Evolutionary conservation across 1,284 basidiomycete genomes (phyloP).

Genomic region (Ceratorhiza oryzae-sativae): DNA sequence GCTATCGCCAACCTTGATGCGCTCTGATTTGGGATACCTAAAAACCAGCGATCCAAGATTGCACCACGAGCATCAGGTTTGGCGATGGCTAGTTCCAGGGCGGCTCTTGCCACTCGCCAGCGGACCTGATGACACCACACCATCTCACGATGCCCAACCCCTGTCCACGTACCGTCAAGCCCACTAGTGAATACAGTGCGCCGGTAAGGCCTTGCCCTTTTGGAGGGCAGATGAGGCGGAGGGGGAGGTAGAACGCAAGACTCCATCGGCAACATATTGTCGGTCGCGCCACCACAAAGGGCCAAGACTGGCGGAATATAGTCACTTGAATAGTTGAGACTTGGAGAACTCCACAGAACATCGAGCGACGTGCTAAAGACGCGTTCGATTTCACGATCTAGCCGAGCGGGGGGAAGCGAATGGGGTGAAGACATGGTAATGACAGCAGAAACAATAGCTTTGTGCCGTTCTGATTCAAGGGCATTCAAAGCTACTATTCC

Average conservation of each 20-base stretch:
- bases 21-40: not conserved
- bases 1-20: not conserved
- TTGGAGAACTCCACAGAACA: conserved; percentile 50
- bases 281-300: conserved; percentile 90
- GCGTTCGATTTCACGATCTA: conserved; percentile 78
- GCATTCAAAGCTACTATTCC: conserved; percentile 86
- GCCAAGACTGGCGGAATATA: conserved; percentile 71
- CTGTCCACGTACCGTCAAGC: conserved; percentile 90
- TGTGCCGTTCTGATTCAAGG: conserved; percentile 62
- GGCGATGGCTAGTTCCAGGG: conserved; percentile 68
- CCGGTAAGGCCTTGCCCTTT: conserved; percentile 54
- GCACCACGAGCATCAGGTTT: not conserved
- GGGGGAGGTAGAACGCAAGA: conserved; percentile 72
- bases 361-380: conserved; percentile 50
- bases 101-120: conserved; percentile 81
- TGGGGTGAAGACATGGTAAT: conserved; percentile 97
- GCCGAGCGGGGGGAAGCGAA: conserved; percentile 83
- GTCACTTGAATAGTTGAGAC: conserved; percentile 54
- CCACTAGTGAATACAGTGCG: conserved; percentile 86
- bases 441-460: conserved; percentile 68
- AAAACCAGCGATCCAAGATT: conserved; percentile 39
- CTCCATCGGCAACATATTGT: conserved; percentile 93
- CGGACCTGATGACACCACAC: conserved; percentile 99
- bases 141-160: conserved; percentile 95
- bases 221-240: conserved; percentile 32